Evolutionary conservation across 768 basidiomycete species (phyloP).

Genomic region (Mycena metata): DNA sequence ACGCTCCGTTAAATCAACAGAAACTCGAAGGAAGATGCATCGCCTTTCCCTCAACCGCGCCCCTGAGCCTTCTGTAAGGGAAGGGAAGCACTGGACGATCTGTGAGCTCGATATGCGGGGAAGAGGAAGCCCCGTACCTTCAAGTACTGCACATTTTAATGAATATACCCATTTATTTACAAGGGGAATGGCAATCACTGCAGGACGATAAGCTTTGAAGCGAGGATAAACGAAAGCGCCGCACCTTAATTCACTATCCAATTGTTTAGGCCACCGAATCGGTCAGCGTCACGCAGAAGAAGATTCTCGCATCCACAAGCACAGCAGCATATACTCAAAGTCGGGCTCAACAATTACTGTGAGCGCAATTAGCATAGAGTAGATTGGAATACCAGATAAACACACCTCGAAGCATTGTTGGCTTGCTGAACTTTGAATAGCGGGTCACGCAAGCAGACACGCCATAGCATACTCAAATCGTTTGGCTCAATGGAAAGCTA

Average conservation of each 20-base stretch:
- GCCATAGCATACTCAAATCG: background rate
- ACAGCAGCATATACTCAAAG: background rate
- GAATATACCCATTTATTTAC: too few species aligned
- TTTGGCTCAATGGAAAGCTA: constrained; percentile 8
- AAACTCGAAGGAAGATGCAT: background rate
- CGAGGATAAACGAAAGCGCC: background rate
- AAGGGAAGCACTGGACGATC: background rate
- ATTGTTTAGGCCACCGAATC: background rate
- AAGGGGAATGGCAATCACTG: too few species aligned
- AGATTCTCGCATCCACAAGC: constrained; percentile 1
- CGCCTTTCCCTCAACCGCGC: background rate
- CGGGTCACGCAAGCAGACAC: background rate
- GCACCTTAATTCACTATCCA: background rate
- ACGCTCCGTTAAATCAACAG: too few species aligned
- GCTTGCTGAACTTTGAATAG: background rate
- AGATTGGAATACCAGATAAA: background rate
- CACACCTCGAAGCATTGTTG: constrained; percentile 12
- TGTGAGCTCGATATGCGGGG: background rate
- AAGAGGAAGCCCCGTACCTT: background rate
- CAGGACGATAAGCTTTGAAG: background rate
- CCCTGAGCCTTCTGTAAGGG: background rate
- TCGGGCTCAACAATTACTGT: constrained; percentile 10
- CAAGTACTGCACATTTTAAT: too few species aligned
- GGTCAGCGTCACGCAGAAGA: constrained; percentile 12
- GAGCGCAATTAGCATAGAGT: background rate